Conservation (phyloP, 1,284 basidiomycete genomes). For the Rugosomyces carneus region DNA sequence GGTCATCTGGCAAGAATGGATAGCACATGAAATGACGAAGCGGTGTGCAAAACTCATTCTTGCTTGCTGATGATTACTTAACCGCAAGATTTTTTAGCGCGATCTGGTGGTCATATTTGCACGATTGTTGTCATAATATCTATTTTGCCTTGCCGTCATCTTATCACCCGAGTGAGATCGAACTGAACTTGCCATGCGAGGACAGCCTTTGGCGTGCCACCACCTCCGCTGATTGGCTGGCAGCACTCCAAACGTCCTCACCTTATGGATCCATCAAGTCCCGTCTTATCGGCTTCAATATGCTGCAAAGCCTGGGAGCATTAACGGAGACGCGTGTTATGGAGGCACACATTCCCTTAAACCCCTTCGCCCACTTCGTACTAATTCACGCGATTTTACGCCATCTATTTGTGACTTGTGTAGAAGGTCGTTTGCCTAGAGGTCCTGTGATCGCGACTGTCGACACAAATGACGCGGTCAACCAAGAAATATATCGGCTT, state of each 20-base stretch:
- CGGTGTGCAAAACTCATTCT: slow-evolving; percentile 29
- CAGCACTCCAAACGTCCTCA: slow-evolving; percentile 38
- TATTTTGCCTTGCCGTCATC: slow-evolving; percentile 49
- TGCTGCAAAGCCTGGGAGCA: slow-evolving; percentile 33
- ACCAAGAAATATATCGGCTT: slow-evolving; percentile 29
- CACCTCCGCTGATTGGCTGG: slow-evolving; percentile 45
- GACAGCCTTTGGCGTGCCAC: slow-evolving; percentile 48
- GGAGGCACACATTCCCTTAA: slow-evolving; percentile 31
- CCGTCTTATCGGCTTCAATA: slow-evolving; percentile 37
- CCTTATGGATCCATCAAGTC: slow-evolving; percentile 36
- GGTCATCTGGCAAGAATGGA: slow-evolving; percentile 49
- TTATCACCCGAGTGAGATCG: slow-evolving; percentile 41
- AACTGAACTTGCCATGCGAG: slow-evolving; percentile 51
- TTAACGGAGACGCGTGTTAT: slow-evolving; percentile 29
- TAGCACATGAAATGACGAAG: slow-evolving; percentile 50
- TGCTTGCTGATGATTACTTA: slow-evolving; percentile 11
- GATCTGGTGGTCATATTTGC: slow-evolving; percentile 46
- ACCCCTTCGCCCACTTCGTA: slow-evolving; percentile 55
- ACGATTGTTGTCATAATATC: slow-evolving; percentile 50
- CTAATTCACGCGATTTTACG: slow-evolving; percentile 56
- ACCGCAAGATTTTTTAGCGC: slow-evolving; percentile 29
- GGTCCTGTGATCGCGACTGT: slow-evolving; percentile 6
- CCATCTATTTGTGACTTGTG: slow-evolving; percentile 29
- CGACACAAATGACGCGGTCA: slow-evolving; percentile 14
- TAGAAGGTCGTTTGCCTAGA: slow-evolving; percentile 17